phyloP scores from a whole-genome alignment of 129 eudicot genomes.

The Lactuca sativa region DNA sequence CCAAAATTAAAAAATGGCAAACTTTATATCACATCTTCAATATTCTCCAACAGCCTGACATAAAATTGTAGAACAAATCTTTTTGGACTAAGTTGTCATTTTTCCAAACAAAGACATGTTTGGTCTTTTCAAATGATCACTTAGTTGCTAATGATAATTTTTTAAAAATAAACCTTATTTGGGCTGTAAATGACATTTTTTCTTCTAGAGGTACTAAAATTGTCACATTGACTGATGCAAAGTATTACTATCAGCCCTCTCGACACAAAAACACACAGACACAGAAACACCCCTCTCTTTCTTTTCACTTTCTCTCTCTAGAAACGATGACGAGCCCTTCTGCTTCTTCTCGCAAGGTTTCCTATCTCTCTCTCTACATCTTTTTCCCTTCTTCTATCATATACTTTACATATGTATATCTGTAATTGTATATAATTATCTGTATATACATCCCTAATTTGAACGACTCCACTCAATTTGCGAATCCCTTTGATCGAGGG shows the following conservation, averaged over 20 bases:
- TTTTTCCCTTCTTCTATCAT: background rate
- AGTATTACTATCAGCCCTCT: slow-evolving; percentile 17
- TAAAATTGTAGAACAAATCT: too few species aligned
- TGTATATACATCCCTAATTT: slow-evolving; percentile 33
- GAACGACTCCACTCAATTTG: background rate
- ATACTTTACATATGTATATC: background rate
- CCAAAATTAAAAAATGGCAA: too few species aligned
- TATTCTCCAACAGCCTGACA: too few species aligned
- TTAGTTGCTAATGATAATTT: too few species aligned
- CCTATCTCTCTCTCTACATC: background rate
- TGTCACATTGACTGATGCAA: slow-evolving; percentile 4
- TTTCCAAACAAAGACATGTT: too few species aligned
- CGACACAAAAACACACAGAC: slow-evolving; percentile 23
- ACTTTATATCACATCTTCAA: too few species aligned
- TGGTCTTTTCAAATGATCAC: too few species aligned
- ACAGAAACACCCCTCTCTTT: background rate
- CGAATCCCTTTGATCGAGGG: background rate
- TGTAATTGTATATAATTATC: background rate
- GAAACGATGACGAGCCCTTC: slow-evolving; percentile 66
- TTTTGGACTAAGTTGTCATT: too few species aligned
- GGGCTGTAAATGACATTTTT: background rate
- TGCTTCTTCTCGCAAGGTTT: slow-evolving; percentile 70
- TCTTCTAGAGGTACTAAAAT: background rate
- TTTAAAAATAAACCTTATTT: too few species aligned
- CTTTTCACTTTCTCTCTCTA: slow-evolving; percentile 26